Evolutionary conservation across 1,284 basidiomycete genomes (phyloP), one percentile per base, ranked within the genome.

Genomic region (Ustilago bromivora): DNA sequence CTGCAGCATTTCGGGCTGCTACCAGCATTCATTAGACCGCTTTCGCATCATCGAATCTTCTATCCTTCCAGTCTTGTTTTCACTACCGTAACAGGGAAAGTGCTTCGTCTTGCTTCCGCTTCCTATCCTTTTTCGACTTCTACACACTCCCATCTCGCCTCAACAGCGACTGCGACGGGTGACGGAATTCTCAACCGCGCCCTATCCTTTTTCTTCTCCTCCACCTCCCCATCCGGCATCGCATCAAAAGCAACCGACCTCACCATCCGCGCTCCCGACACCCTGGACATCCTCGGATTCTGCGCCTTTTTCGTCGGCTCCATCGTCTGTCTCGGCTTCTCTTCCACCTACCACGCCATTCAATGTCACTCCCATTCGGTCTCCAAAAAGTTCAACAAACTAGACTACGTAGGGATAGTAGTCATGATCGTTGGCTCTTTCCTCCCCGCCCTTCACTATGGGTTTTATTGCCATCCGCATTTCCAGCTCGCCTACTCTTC

Each of bases 291-390:
- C 38, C 88, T 88, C 12, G 90, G 91, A 10, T 89, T 95, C 77
- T 87, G 87, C 19, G 87, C 91, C 61, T 96, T 94, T 87, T 88
- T 95, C 60, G 73, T 89, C n/a, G 91, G 91, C 49, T 92, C 93
- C 0, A 87, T 92, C 36, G 88, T 91, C 46, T 96, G 94, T 86
- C 88, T 96, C 56, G 88, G 89, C 31, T 90, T 91, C 52, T 94
- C 92, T 77, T 91, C 93, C 10, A 89, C 91, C 67, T 96, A 91
- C 84, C 95, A 97, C 86, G 91, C 91, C 2, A 89, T 91, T 38
- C 89, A 89, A 31, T 94, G 92, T 78, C 94, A 94, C 86, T 94
- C 92, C 7, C 83, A 90, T 83, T 85, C 88, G 83, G 91, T 94
- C 76, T 53, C 79, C 17, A 72, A 72, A 28, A 57, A 56, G 32